Base-by-base conservation (phyloP, 768 basidiomycete genomes). In the Mrakia hoshinonis region DNA sequence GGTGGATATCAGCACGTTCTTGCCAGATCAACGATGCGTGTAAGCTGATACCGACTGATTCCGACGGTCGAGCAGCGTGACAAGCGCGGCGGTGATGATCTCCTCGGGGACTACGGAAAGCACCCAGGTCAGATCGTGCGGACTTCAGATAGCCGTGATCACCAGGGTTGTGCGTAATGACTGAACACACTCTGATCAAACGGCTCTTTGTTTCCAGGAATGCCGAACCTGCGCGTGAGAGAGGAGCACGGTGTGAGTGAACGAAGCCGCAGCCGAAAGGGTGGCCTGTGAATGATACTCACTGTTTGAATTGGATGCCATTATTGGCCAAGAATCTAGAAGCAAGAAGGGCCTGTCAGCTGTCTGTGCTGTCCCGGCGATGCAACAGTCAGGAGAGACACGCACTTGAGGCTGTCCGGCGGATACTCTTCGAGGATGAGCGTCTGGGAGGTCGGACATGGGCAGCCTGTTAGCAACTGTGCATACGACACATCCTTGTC, bases 361-460 rank as follows among this genome's bases (percentile, higher is more conserved):
- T 47, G 11, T 24, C 10, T 22, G 62, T 3, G 22, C n/a, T 29
- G 13, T 66, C n/a, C 47, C 3, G 31, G 24, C 24, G 26, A 51
- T 10, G 36, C 48, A 24, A 26, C 31, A 67, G 22, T 29, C 26
- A 36, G 1, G 52, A 29, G 66, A 46, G 18, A 46, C 12, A n/a
- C 67, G 18, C 15, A 68, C 67, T 77, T 76, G 29, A 78, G 46
- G 72, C 81, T 82, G 34, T 76, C 78, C 46, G 79, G 77, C 15
- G 81, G 80, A 61, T 82, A 82, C 38, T 81, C 79, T 65, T 81
- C 81, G 47, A 78, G 74, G 24, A 81, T 78, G 4, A 81, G 74
- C 5, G 78, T 79, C 64, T 66, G 31, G 15, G 4, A 24, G 36
- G 15, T 4, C 36, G 60, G 36, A 62, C 12, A n/a, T n/a, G n/a